Percentiles rank a stretch among this genome's conserved stretches.
phyloP scores from a whole-genome alignment of 2,329 filamentous ascomycete species.

The Fusarium phyllophilum region DNA sequence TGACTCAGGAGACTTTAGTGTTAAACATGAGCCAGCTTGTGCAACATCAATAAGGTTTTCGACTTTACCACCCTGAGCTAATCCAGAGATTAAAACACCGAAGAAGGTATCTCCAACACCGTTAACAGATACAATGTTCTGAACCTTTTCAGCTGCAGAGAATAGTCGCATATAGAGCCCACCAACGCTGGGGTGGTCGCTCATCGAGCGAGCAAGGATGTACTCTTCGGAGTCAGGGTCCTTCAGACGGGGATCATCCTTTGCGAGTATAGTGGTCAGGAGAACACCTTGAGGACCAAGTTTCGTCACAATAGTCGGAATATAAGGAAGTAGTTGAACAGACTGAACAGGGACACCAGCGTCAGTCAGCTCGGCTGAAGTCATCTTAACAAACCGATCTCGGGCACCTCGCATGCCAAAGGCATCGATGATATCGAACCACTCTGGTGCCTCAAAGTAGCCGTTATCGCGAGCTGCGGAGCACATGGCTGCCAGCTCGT shows the following conservation, averaged over 20 bases:
- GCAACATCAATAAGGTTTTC: constrained; percentile 79
- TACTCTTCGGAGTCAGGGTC: constrained; percentile 72
- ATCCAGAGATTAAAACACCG: constrained; percentile 82
- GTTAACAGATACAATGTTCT: constrained; percentile 87
- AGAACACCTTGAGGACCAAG: constrained; percentile 81
- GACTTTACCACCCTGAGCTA: constrained; percentile 68
- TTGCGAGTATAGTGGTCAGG: constrained; percentile 74
- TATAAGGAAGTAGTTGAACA: constrained; percentile 86
- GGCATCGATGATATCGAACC: constrained; percentile 84
- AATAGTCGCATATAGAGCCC: constrained; percentile 86
- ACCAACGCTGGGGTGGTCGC: constrained; percentile 65
- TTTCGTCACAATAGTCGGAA: constrained; percentile 87
- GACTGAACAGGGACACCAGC: constrained; percentile 84
- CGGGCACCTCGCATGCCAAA: constrained; percentile 81
- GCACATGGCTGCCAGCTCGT: constrained; percentile 86
- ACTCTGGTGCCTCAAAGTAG: constrained; percentile 74
- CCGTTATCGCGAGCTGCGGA: constrained; percentile 71
- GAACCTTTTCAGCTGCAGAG: constrained; percentile 72
- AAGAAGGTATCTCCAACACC: constrained; percentile 94
- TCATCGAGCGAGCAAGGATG: constrained; percentile 73
- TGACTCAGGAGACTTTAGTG: constrained; percentile 77
- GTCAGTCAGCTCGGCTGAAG: constrained; percentile 74
- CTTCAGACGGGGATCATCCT: constrained; percentile 73
- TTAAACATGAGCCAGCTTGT: constrained; percentile 82
- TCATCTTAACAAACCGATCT: constrained; percentile 76